Base-by-base conservation (phyloP, 306 rosid genomes). In the Amphicarpaea edgeworthii region DNA sequence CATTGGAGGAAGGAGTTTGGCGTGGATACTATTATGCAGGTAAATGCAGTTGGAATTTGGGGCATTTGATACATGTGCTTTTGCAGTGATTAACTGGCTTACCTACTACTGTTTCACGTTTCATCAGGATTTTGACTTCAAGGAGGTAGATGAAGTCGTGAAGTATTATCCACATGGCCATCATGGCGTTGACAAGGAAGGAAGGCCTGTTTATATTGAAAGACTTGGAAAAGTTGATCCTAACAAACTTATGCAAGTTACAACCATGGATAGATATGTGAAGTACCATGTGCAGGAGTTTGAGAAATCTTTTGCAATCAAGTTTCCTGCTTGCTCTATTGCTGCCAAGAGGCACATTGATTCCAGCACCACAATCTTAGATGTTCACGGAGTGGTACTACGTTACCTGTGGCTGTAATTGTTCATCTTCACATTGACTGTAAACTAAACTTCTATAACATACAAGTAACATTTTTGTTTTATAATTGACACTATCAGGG, bases 381-480 rank as follows among this genome's bases (percentile, higher is more conserved):
- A 95, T 80, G 99, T 95, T 66, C 99, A 95, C 55, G 99, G 99
- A 84, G 97, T 95, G 96, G 99, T 92, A 85, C 78, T 92, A 85
- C 78, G 92, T 73, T 81, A 24, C 73, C 70, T 67, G n/a, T n/a
- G n/a, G n/a, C n/a, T n/a, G 12, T 70, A 74, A 34, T 37, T 72
- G 6, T 78, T 65, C 46, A 10, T 77, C 32, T n/a, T 12, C 50
- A 20, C 60, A 5, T 59, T 77, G 12, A 19, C 81, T 34, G 5
- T 68, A 20, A 26, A 68, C 70, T 11, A 1, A 77, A 19, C 68
- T 19, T 71, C 47, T 64, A 21, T 68, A 23, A 42, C 58, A 20
- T 46, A 16, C 47, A 12, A 38, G 21, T 60, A 38, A 38, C 54
- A 45, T 83, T 76, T 23, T 34, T 69, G 75, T 16, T 64, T 21